Conservation (phyloP, 2,329 filamentous ascomycete genomes). For the Xylaria sp. region DNA sequence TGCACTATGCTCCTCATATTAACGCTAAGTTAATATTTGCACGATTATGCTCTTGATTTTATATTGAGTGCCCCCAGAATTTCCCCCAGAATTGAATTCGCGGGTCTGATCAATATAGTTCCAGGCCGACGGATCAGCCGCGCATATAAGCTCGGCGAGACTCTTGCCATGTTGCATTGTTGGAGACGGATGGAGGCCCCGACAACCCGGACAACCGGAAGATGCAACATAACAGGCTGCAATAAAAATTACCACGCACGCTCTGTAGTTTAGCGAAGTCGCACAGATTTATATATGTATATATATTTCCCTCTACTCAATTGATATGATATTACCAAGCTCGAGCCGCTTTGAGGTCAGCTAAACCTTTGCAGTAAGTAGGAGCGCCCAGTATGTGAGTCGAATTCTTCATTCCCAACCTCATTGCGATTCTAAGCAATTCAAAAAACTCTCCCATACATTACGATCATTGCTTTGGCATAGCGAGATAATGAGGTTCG, state of each 20-base stretch:
- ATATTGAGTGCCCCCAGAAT: not conserved
- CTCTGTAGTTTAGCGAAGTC: not conserved
- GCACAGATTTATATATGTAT: no score
- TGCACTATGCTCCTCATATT: not conserved
- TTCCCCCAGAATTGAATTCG: not conserved
- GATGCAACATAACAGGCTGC: not conserved
- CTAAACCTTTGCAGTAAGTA: no score
- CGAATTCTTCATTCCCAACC: not conserved
- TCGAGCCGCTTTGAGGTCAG: not conserved
- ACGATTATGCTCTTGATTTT: not conserved
- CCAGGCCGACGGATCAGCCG: constrained; percentile 23
- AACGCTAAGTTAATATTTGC: not conserved
- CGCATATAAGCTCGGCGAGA: constrained; percentile 17
- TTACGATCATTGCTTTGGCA: no score
- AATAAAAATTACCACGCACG: not conserved
- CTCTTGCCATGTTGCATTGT: constrained; percentile 17
- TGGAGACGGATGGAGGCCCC: constrained; percentile 22
- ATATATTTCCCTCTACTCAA: not conserved
- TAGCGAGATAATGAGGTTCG: not conserved
- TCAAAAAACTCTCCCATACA: not conserved
- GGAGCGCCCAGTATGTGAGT: not conserved
- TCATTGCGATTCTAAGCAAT: not conserved
- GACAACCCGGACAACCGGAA: constrained; percentile 23
- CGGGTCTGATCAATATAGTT: constrained; percentile 2
- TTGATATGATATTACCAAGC: not conserved